Percentiles rank a stretch among this genome's conserved stretches.
phyloP scores from a whole-genome alignment of 495 filamentous ascomycete genomes.

The Acidomyces sp. region DNA sequence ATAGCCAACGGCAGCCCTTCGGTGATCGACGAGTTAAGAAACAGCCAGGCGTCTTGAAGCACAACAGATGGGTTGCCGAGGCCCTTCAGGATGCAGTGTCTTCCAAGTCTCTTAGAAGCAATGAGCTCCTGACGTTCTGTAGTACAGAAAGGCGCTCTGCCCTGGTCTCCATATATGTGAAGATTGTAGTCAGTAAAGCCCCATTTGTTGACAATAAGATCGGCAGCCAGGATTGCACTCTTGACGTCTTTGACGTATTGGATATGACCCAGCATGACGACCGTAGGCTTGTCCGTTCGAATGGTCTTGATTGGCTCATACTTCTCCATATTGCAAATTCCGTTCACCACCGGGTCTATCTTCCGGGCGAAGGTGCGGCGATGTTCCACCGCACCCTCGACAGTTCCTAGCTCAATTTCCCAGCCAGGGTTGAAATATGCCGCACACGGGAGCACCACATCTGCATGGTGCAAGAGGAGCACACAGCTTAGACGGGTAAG shows the following conservation, averaged over 20 bases:
- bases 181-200: slow-evolving; percentile 51
- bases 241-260: slow-evolving; percentile 58
- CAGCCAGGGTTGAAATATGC: slow-evolving; percentile 57
- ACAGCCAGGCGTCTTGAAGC: slow-evolving; percentile 50
- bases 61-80: slow-evolving; percentile 45
- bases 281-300: slow-evolving; percentile 43
- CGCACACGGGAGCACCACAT: slow-evolving; percentile 51
- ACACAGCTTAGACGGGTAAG: slow-evolving; percentile 47
- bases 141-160: slow-evolving; percentile 47
- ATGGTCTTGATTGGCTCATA: slow-evolving; percentile 48
- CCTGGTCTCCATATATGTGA: slow-evolving; percentile 49
- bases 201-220: slow-evolving; percentile 54
- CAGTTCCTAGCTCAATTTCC: slow-evolving; percentile 53
- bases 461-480: slow-evolving; percentile 49
- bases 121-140: slow-evolving; percentile 51
- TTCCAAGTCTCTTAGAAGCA: slow-evolving; percentile 44
- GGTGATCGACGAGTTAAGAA: slow-evolving; percentile 54
- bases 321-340: slow-evolving; percentile 52
- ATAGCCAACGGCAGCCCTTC: slow-evolving; percentile 54
- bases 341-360: slow-evolving; percentile 56
- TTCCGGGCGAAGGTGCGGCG: slow-evolving; percentile 47
- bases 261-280: slow-evolving; percentile 52
- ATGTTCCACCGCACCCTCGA: slow-evolving; percentile 44
- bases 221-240: slow-evolving; percentile 47
- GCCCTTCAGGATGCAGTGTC: slow-evolving; percentile 40